phyloP scores from a whole-genome alignment of 1,284 basidiomycete genomes.

The Irpex rosettiformis region DNA sequence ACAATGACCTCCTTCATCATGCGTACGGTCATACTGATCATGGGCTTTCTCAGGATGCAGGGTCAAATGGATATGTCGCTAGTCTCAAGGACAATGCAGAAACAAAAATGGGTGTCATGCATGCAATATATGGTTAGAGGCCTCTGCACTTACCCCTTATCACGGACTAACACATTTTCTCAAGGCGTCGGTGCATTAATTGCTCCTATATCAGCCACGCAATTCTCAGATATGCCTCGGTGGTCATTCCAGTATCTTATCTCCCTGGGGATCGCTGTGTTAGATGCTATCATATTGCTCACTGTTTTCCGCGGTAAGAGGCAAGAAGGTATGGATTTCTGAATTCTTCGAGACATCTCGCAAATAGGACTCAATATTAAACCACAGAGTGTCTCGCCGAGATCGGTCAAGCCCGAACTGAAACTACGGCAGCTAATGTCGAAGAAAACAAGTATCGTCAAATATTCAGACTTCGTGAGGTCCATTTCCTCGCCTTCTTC shows the following conservation, averaged over 20 bases:
- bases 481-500: slow-evolving; percentile 44
- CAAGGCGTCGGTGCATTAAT: slow-evolving; percentile 56
- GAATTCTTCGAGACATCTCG: not conserved
- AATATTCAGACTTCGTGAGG: slow-evolving; percentile 33
- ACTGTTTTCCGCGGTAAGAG: slow-evolving; percentile 51
- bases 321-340: slow-evolving; percentile 44
- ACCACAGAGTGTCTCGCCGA: slow-evolving; percentile 30
- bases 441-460: slow-evolving; percentile 35
- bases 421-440: slow-evolving; percentile 11
- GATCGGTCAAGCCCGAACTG: slow-evolving; percentile 28
- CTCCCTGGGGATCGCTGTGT: slow-evolving; percentile 51
- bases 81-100: slow-evolving; percentile 41
- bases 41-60: slow-evolving; percentile 43
- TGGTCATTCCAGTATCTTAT: slow-evolving; percentile 68
- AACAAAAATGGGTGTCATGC: slow-evolving; percentile 61
- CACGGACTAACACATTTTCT: not conserved
- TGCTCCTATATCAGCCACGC: slow-evolving; percentile 61
- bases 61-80: slow-evolving; percentile 54
- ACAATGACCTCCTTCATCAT: not conserved
- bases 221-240: slow-evolving; percentile 45
- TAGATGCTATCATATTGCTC: slow-evolving; percentile 41
- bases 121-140: slow-evolving; percentile 40
- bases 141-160: not conserved
- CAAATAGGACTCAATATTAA: not conserved
- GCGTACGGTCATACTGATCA: not conserved